Evolutionary conservation across 163 green algal genomes (phyloP).

Genomic region (Prototheca wickerhamii): DNA sequence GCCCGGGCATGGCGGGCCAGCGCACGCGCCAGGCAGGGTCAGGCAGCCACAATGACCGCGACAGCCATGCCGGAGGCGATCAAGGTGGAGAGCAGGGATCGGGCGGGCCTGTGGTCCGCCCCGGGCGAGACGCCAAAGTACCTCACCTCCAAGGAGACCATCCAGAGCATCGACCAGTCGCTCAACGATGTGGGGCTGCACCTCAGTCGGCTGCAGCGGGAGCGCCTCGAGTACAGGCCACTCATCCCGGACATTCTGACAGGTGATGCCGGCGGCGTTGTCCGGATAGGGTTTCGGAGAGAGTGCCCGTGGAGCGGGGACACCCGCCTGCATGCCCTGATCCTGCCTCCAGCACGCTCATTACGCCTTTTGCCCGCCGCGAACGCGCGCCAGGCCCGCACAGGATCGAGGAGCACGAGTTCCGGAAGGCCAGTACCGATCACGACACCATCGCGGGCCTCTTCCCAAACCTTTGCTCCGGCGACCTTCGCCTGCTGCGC

Average conservation of each 20-base stretch:
- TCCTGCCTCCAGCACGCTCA: no score
- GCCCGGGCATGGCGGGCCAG: no score
- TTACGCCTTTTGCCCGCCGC: background rate
- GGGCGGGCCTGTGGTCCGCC: background rate
- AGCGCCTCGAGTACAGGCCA: background rate
- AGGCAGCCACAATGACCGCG: no score
- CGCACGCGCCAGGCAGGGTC: no score
- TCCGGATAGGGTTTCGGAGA: background rate
- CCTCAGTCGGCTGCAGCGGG: slow-evolving; percentile 1
- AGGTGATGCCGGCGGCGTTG: background rate
- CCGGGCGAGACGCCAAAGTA: background rate
- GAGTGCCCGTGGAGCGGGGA: no score
- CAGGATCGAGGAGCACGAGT: slow-evolving; percentile 7
- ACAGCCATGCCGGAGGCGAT: background rate
- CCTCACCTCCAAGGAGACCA: background rate
- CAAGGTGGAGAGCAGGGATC: background rate
- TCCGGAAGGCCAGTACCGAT: slow-evolving; percentile 2
- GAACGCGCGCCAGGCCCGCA: slow-evolving; percentile 4
- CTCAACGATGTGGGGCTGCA: background rate
- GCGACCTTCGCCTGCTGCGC: slow-evolving; percentile 3
- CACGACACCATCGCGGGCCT: slow-evolving; percentile 8
- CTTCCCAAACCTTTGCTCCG: slow-evolving; percentile 12
- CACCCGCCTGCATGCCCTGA: no score
- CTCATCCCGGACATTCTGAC: background rate
- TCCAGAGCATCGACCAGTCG: background rate